phyloP scores from a whole-genome alignment of 2,329 filamentous ascomycete species.

The Ceratocystis destructans region DNA sequence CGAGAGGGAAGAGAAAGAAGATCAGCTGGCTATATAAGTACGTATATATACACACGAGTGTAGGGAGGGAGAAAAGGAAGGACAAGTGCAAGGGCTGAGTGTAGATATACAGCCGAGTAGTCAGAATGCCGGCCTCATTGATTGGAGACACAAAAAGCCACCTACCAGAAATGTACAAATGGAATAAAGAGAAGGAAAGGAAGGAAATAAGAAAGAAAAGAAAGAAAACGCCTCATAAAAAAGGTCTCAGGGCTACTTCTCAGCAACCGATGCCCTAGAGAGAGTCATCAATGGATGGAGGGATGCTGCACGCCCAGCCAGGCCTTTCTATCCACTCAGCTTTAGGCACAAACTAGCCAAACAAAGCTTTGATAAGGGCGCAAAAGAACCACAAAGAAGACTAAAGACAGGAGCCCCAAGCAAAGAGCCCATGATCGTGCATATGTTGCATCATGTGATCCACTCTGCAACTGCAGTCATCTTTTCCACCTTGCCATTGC shows the following conservation, averaged over 20 bases:
- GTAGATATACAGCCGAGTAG: background rate
- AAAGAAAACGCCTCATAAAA: slow-evolving; percentile 10
- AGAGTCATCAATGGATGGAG: slow-evolving; percentile 3
- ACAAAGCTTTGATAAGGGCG: background rate
- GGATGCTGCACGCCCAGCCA: background rate
- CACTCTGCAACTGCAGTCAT: background rate
- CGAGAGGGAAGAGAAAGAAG: background rate
- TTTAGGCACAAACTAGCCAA: slow-evolving; percentile 6
- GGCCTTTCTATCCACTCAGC: slow-evolving; percentile 2
- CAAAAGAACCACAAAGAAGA: slow-evolving; percentile 5
- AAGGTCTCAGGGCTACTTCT: background rate
- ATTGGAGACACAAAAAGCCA: background rate
- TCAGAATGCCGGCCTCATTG: background rate
- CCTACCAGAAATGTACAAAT: background rate
- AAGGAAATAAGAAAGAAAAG: background rate
- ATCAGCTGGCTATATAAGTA: background rate
- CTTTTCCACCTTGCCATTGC: too few species aligned
- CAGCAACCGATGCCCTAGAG: background rate
- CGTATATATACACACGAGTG: background rate
- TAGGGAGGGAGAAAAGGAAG: too few species aligned
- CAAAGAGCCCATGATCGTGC: background rate
- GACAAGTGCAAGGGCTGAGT: too few species aligned
- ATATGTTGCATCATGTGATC: slow-evolving; percentile 2
- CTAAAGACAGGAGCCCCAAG: background rate
- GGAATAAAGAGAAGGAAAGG: background rate